Evolutionary conservation across 2,329 filamentous ascomycete genomes (phyloP).

Genomic region (Huntiella omanensis): DNA sequence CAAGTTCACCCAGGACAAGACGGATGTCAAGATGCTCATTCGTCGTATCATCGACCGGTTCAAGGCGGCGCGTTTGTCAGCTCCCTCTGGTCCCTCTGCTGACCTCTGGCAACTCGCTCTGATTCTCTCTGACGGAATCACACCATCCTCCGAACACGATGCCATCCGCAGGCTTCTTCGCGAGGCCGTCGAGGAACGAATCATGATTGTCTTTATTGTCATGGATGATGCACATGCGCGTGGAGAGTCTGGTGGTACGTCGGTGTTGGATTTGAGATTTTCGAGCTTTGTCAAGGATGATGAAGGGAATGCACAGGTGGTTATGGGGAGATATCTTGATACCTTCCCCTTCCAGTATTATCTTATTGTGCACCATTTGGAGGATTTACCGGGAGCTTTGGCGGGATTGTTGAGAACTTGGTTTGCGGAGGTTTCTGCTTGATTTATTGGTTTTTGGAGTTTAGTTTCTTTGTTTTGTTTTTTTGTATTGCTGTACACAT

Average conservation of each 20-base stretch:
- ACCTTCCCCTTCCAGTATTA: slow-evolving; percentile 96
- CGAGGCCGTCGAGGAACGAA: slow-evolving; percentile 76
- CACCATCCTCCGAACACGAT: slow-evolving; percentile 63
- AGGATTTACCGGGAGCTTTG: slow-evolving; percentile 75
- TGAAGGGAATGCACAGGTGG: slow-evolving; percentile 43
- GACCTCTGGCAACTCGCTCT: slow-evolving; percentile 93
- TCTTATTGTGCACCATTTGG: slow-evolving; percentile 77
- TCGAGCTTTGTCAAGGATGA: slow-evolving; percentile 59
- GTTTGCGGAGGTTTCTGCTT: slow-evolving; percentile 57
- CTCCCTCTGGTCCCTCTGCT: slow-evolving; percentile 23
- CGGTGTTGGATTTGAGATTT: slow-evolving; percentile 75
- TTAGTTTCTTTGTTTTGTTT: neutral
- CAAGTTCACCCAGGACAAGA: slow-evolving; percentile 67
- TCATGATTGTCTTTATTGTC: slow-evolving; percentile 97
- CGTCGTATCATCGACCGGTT: slow-evolving; percentile 65
- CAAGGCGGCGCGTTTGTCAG: slow-evolving; percentile 48
- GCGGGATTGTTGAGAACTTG: slow-evolving; percentile 81
- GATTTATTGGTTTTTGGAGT: slow-evolving; percentile 4
- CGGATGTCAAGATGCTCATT: slow-evolving; percentile 66
- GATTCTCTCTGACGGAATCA: slow-evolving; percentile 85
- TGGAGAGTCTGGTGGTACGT: slow-evolving; percentile 22
- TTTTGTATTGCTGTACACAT: slow-evolving; percentile 4
- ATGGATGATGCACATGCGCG: slow-evolving; percentile 44
- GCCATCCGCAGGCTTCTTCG: slow-evolving; percentile 64
- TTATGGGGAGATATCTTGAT: slow-evolving; percentile 82